Conservation (phyloP, 2,329 filamentous ascomycete genomes). For the Escovopsis weberi region DNA sequence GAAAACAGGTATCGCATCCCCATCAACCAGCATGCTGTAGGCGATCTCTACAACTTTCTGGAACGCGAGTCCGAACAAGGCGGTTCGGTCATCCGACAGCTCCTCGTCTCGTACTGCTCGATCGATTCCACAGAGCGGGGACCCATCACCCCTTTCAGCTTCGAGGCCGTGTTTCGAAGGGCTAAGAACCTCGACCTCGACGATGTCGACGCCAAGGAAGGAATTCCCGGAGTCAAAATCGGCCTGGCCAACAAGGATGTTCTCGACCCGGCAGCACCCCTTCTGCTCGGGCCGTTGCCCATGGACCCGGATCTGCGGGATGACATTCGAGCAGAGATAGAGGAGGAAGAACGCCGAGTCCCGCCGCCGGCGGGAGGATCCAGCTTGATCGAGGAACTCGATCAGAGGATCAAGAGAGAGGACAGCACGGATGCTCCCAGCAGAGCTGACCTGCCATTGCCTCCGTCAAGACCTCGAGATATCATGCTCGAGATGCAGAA, state of each 20-base stretch:
- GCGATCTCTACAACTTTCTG: slow-evolving; percentile 72
- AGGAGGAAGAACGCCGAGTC: slow-evolving; percentile 67
- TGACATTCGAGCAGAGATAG: slow-evolving; percentile 75
- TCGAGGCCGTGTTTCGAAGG: slow-evolving; percentile 43
- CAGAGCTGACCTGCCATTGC: slow-evolving; percentile 68
- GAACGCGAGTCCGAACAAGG: slow-evolving; percentile 76
- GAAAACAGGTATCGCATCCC: slow-evolving; percentile 82
- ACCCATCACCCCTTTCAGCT: slow-evolving; percentile 49
- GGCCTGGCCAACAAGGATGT: slow-evolving; percentile 48
- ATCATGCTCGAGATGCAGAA: slow-evolving; percentile 91
- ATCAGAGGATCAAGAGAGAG: slow-evolving; percentile 76
- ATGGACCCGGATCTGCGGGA: slow-evolving; percentile 71
- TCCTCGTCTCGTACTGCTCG: slow-evolving; percentile 49
- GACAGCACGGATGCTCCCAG: slow-evolving; percentile 72
- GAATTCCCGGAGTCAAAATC: slow-evolving; percentile 47
- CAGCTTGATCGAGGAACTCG: slow-evolving; percentile 76
- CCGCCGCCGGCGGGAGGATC: slow-evolving; percentile 56
- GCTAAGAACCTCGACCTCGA: slow-evolving; percentile 48
- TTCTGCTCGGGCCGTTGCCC: slow-evolving; percentile 69
- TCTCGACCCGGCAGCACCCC: slow-evolving; percentile 37
- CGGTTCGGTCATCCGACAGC: slow-evolving; percentile 60
- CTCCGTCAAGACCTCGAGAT: slow-evolving; percentile 76
- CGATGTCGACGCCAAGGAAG: slow-evolving; percentile 48
- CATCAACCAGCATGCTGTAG: slow-evolving; percentile 72
- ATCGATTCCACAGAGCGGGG: slow-evolving; percentile 45